Percentiles rank a stretch among this genome's conserved stretches.
Evolutionary conservation across 805 yeast species (phyloP).

Genomic region (Yarrowia hollandica): DNA sequence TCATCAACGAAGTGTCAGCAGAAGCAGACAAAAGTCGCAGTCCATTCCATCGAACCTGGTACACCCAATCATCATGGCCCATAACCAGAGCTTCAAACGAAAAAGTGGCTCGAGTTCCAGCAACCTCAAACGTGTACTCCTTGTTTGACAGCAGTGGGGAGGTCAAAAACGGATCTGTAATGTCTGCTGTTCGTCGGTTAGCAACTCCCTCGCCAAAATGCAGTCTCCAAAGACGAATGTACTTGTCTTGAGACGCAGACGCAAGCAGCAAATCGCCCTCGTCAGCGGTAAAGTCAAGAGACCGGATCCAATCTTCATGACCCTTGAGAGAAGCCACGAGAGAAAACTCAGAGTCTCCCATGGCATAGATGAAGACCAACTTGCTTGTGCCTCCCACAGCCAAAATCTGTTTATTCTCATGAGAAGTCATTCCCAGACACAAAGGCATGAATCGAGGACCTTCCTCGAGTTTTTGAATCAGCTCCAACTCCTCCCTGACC

Average conservation of each 20-base stretch:
- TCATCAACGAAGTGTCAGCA: slow-evolving; percentile 89
- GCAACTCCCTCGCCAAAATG: slow-evolving; percentile 33
- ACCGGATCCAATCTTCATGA: slow-evolving; percentile 95
- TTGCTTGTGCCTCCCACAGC: slow-evolving; percentile 44
- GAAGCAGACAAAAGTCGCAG: slow-evolving; percentile 75
- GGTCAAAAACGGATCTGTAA: slow-evolving; percentile 31
- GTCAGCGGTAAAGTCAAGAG: slow-evolving; percentile 53
- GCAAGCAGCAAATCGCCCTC: slow-evolving; percentile 65
- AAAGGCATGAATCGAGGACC: slow-evolving; percentile 39
- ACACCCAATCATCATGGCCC: slow-evolving; percentile 99
- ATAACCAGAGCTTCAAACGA: slow-evolving; percentile 88
- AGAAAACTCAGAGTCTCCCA: slow-evolving; percentile 36
- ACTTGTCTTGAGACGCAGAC: slow-evolving; percentile 89
- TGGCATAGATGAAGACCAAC: slow-evolving; percentile 51
- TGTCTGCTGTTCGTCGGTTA: slow-evolving; percentile 52
- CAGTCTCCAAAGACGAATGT: slow-evolving; percentile 86
- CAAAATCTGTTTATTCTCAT: slow-evolving; percentile 33
- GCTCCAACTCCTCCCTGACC: slow-evolving; percentile 27
- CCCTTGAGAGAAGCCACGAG: slow-evolving; percentile 67
- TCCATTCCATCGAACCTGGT: slow-evolving; percentile 72
- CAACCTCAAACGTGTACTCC: slow-evolving; percentile 56
- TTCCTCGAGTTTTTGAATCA: slow-evolving; percentile 22
- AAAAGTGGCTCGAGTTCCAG: slow-evolving; percentile 43
- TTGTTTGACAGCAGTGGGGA: slow-evolving; percentile 59
- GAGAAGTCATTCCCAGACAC: slow-evolving; percentile 33